Base-by-base conservation (phyloP, 176 grass and related monocot species). In the Oryza officinalis region DNA sequence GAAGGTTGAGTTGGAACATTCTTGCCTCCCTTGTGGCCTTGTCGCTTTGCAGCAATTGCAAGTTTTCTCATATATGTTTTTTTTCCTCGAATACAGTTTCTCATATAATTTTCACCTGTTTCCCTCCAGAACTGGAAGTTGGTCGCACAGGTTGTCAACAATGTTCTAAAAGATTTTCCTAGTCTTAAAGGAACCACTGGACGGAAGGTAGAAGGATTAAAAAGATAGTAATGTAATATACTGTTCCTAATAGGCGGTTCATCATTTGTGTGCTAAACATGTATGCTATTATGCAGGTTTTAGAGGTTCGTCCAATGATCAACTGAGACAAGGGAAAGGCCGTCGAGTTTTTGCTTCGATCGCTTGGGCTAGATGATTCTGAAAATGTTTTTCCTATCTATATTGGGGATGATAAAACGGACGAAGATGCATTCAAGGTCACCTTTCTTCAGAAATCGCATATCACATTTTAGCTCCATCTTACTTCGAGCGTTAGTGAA, bases 261-360 rank as follows among this genome's bases (percentile, higher is more conserved):
- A 43, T 61, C 31, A 9, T 47, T 2, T 54, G 11, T 45, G 22
- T 46, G 27, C 31, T 85, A 18, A 75, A 22, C 20, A 13, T 12
- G 37, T 80, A 15, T 74, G 37, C 41, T 18, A 72, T 33, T 38
- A 11, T 52, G 3, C 38, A 92, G 93, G 90, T 94, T 92, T 90
- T 94, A 90, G 93, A 94, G 64, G 41, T 94, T 68, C 87, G 89
- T 87, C 89, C 92, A 41, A 22, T 90, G 74, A 90, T 92, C 12
- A 74, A 94, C 50, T 94, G 89, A 87, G 69, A 94, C 78, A 94
- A 94, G 69, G 92, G 92, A n/a, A 92, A 92, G 60, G 92, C 92
- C 12, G 89, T 94, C 46, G 87, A 94, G 69, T 94, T 90, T 69
- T 72, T 94, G 72, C 89, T 94, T 3, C 81, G 86, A 37, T 90